Evolutionary conservation across 495 filamentous ascomycete species (phyloP), one percentile per base, ranked within the genome.

Genomic region (Oleoguttula mirabilis): DNA sequence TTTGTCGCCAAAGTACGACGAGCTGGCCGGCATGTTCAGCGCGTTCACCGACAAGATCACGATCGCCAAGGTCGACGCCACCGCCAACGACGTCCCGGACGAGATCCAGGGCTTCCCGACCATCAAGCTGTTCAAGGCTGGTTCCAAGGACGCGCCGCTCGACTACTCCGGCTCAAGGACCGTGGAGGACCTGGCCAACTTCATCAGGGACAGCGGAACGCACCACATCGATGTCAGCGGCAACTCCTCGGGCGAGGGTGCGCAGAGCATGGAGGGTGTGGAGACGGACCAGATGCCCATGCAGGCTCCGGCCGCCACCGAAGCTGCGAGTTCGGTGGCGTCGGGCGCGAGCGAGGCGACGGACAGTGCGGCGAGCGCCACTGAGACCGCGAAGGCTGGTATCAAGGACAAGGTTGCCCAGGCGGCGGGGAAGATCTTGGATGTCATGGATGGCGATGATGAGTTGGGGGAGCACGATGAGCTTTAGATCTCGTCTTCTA

Each of bases 41-140:
- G 69, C 79, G 50, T 63, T 69, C 55, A 66, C 75, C 42, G 80
- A 84, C 60, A 82, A 94, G 73, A 80, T 96, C 27, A 81, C 81
- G 47, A 78, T 99, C 55, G 90, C 92, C 61, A 99, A 99, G 77
- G 83, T 99, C 55, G 90, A 99, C 60, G 90, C 90, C 35, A 99
- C 92, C 25, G 68, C 71, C 69, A 98, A 98, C 68, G 90, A 98
- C 60, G 83, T 96, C 20, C 90, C 92, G 10, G 88, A 95, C 63
- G 81, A 94, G 61, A 90, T 99, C 61, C 77, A 82, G 60, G 90
- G 90, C 40, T 99, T 99, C 84, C 90, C 90, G 21, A 99, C 90
- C 60, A 96, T 99, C 75, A 99, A 95, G 75, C 74, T 99, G 27
- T 99, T 77, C 79, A 77, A 85, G 44, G 90, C 92, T 42, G 88